These are phyloP conservation scores for Penicillium tannophilum DNA, from an alignment of 495 filamentous ascomycete species.

Conservation along the genomic window DNA sequence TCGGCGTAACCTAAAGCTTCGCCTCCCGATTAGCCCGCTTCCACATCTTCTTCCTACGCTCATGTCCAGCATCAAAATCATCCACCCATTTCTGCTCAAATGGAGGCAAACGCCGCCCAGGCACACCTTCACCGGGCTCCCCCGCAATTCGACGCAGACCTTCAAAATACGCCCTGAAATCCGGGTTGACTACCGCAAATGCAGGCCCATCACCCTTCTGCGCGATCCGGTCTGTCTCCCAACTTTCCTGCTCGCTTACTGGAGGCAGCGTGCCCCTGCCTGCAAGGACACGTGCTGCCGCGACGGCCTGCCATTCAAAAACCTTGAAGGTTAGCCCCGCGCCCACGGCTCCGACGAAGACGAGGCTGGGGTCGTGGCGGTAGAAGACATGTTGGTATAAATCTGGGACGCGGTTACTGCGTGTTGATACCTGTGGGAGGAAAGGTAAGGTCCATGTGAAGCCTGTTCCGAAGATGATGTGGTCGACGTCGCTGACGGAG, in stretches of 20 bases:
- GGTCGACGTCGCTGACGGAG: constrained; percentile 49
- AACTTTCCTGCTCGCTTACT: constrained; percentile 44
- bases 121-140: constrained; percentile 33
- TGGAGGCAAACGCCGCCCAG: constrained; percentile 46
- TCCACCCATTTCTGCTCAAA: constrained; percentile 52
- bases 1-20: neutral
- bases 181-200: constrained; percentile 53
- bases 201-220: constrained; percentile 50
- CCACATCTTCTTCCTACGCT: constrained; percentile 55
- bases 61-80: constrained; percentile 51
- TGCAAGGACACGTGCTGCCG: constrained; percentile 55
- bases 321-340: constrained; percentile 61
- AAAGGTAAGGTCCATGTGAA: constrained; percentile 60
- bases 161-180: constrained; percentile 61
- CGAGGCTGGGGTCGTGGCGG: constrained; percentile 39
- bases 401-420: constrained; percentile 56
- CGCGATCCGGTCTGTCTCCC: constrained; percentile 54
- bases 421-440: constrained; percentile 47
- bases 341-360: constrained; percentile 47
- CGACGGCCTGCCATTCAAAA: constrained; percentile 64
- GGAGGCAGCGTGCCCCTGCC: constrained; percentile 51
- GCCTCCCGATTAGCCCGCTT: constrained; percentile 29
- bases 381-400: constrained; percentile 60
- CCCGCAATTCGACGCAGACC: constrained; percentile 48
- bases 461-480: constrained; percentile 61